Conservation (phyloP, 2,329 filamentous ascomycete genomes). For the Fusarium sp. region DNA sequence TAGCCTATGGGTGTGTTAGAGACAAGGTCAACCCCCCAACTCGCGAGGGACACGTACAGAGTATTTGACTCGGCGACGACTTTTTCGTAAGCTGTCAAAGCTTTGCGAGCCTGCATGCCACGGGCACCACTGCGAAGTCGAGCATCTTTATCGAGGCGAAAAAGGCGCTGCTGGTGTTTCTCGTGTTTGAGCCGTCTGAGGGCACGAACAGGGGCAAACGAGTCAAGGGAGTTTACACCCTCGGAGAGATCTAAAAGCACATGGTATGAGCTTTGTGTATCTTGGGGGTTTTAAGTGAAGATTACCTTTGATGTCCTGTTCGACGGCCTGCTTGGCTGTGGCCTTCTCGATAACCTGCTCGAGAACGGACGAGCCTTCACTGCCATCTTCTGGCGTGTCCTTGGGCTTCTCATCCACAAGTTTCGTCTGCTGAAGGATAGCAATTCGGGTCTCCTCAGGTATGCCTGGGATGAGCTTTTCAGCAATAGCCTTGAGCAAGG, state of each 20-base stretch:
- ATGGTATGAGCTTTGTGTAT: constrained; percentile 24
- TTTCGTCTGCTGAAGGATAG: constrained; percentile 76
- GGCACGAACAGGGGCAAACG: constrained; percentile 68
- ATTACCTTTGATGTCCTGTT: constrained; percentile 71
- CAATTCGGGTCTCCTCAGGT: constrained; percentile 72
- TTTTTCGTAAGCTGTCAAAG: constrained; percentile 76
- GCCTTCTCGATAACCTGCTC: constrained; percentile 75
- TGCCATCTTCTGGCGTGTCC: neutral
- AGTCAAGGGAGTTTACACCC: constrained; percentile 69
- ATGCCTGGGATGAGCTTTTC: constrained; percentile 84
- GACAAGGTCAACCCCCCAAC: fast-evolving
- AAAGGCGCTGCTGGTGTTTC: constrained; percentile 71
- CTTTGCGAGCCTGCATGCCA: constrained; percentile 81
- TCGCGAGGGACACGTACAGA: constrained; percentile 52
- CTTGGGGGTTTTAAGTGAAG: too few species aligned
- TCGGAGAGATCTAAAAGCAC: constrained; percentile 63
- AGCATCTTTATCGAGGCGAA: constrained; percentile 79
- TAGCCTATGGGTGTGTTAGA: constrained; percentile 47
- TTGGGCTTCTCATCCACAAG: constrained; percentile 50
- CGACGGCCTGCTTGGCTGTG: constrained; percentile 66
- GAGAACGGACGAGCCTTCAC: constrained; percentile 61
- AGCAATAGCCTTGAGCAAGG: constrained; percentile 79
- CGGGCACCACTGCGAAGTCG: constrained; percentile 79
- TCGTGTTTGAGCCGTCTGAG: constrained; percentile 73
- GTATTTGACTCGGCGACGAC: constrained; percentile 68